Evolutionary conservation across 1,139 yeast species (phyloP).

Genomic region (Scheffersomyces insectosa): DNA sequence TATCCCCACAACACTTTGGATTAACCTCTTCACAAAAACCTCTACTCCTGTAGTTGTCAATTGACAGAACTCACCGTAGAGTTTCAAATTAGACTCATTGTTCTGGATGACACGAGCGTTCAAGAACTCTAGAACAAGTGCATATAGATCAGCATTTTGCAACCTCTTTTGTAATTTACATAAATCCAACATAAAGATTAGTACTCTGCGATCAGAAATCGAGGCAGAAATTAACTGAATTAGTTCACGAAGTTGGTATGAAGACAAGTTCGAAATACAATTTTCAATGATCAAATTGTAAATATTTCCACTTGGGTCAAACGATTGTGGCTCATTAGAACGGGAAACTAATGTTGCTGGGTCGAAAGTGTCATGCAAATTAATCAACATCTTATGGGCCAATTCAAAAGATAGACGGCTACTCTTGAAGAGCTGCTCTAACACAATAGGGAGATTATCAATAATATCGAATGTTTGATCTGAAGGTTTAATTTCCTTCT

Average conservation of each 20-base stretch:
- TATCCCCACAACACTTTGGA: slow-evolving; percentile 35
- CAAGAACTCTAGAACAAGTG: slow-evolving; percentile 19
- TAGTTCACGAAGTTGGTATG: slow-evolving; percentile 22
- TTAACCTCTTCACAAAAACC: slow-evolving; percentile 30
- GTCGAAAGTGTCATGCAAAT: slow-evolving; percentile 34
- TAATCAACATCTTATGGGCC: slow-evolving; percentile 19
- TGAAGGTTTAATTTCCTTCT: slow-evolving; percentile 30
- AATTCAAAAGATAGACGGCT: slow-evolving; percentile 18
- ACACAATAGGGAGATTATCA: slow-evolving; percentile 29
- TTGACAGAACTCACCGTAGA: slow-evolving; percentile 29
- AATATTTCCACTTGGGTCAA: slow-evolving; percentile 7
- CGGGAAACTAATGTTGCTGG: slow-evolving; percentile 12
- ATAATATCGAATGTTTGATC: slow-evolving; percentile 32
- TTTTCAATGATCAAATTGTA: slow-evolving; percentile 12
- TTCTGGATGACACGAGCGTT: slow-evolving; percentile 16
- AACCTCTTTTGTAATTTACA: slow-evolving; percentile 7
- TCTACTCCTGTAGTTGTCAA: slow-evolving; percentile 22
- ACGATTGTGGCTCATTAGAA: neutral
- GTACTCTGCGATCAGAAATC: slow-evolving; percentile 22
- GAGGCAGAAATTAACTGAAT: slow-evolving; percentile 23
- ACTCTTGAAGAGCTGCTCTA: slow-evolving; percentile 22
- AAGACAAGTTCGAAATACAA: slow-evolving; percentile 12
- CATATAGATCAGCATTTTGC: slow-evolving; percentile 12
- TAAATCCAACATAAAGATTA: slow-evolving; percentile 22
- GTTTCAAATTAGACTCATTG: slow-evolving; percentile 21